Percentiles rank a stretch among this genome's conserved stretches.
These are phyloP conservation scores for Dactylellina parvicollis DNA, from an alignment of 2,329 filamentous ascomycete species.

Conservation along the genomic window DNA sequence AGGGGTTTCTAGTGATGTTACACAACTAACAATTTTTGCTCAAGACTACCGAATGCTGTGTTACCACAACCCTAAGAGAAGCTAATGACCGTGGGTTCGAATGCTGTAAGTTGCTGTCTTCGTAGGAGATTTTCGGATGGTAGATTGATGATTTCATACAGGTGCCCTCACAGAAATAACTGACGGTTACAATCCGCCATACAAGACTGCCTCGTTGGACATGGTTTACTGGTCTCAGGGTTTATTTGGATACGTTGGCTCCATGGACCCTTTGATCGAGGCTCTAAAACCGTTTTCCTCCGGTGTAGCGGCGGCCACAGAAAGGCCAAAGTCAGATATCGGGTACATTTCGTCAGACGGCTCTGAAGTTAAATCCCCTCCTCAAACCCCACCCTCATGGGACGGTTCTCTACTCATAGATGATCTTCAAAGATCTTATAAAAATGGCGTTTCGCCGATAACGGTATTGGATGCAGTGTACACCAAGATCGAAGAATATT, in stretches of 20 bases:
- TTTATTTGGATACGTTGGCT: conserved; percentile 60
- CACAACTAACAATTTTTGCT: conserved; percentile 19
- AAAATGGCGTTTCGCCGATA: conserved; percentile 62
- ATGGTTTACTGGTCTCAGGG: conserved; percentile 61
- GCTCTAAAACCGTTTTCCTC: conserved; percentile 29
- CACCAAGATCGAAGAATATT: conserved; percentile 65
- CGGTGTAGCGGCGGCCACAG: neutral
- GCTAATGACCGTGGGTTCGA: conserved; percentile 71
- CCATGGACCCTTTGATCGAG: conserved; percentile 49
- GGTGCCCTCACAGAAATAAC: conserved; percentile 62
- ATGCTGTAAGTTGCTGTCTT: conserved; percentile 63
- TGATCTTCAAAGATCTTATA: conserved; percentile 64
- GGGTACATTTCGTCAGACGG: conserved; percentile 56
- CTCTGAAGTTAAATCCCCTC: conserved; percentile 54
- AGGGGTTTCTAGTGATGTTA: conserved; percentile 6
- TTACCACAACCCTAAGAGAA: conserved; percentile 68
- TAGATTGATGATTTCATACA: conserved; percentile 41
- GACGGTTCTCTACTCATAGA: conserved; percentile 63
- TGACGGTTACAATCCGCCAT: conserved; percentile 59
- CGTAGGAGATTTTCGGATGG: neutral
- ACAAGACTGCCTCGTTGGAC: conserved; percentile 61
- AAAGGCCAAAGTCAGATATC: conserved; percentile 40
- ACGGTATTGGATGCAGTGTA: conserved; percentile 64
- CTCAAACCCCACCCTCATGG: conserved; percentile 59
- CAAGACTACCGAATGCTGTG: conserved; percentile 63